Base-by-base conservation (phyloP, 352 stramenopile genomes). In the Phytophthora kernoviae region DNA sequence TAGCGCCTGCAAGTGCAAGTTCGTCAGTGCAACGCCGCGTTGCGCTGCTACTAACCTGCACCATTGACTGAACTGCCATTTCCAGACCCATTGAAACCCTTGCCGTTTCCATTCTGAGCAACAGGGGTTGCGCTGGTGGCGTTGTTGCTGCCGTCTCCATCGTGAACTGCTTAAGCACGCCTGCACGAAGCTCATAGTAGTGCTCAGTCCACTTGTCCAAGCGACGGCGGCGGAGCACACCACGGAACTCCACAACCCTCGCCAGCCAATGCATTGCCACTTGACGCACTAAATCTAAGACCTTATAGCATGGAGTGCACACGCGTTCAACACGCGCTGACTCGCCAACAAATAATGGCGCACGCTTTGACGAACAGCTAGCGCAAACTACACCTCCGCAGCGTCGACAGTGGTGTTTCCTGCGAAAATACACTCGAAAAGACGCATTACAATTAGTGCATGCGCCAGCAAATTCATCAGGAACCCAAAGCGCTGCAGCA, bases 121-220 rank as follows among this genome's bases (percentile, higher is more conserved):
- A 53, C 36, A 18, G 47, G 43, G 0, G 54, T 61, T 10, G 18
- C 26, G 52, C 27, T 55, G 32, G 48, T 36, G 24, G 26, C 15
- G n/a, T 22, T 26, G 44, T 37, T 27, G 63, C 34, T 14, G 68
- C 63, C 17, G 78, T 88, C 9, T 81, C 63, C 4, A 91, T n/a
- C 15, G 77, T 87, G 45, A 88, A 94, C 54, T 95, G 87, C 54
- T 88, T 90, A 14, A 95, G 47, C 4, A 93, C 70, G 9, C 84
- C 84, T 7, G 76, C 75, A 17, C 86, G 83, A 41, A 95, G 75
- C 27, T 93, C 87, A 32, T 79, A 95, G 46, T 90, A 93, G 55
- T 91, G 78, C 47, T 95, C 87, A 10, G 47, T 82, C 84, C 87
- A 95, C 73, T 92, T 93, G 68, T 88, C 80, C 43, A 68, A 76